These are phyloP conservation scores for Daldinia loculata DNA, from an alignment of 495 filamentous ascomycete genomes.

Conservation along the genomic window DNA sequence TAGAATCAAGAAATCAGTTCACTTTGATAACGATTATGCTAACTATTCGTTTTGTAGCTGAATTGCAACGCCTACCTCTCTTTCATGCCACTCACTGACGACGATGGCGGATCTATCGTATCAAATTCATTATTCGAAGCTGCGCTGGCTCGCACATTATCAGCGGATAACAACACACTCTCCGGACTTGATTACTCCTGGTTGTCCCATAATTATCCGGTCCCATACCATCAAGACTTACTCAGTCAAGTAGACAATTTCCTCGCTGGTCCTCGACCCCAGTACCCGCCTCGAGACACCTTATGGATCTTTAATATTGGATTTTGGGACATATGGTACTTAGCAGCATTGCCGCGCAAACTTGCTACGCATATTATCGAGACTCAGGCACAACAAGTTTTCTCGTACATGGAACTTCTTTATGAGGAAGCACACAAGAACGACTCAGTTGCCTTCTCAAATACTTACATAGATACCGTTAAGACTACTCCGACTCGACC, in stretches of 20 bases:
- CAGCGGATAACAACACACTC: conserved; percentile 33
- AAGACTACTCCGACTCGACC: conserved; percentile 1
- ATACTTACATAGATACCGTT: conserved; percentile 11
- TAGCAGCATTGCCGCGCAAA: conserved; percentile 51
- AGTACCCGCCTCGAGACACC: conserved; percentile 46
- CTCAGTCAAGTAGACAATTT: conserved; percentile 53
- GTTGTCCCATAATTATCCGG: conserved; percentile 46
- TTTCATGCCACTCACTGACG: conserved; percentile 42
- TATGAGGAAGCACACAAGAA: conserved; percentile 49
- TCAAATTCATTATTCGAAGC: conserved; percentile 48
- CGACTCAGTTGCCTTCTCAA: conserved; percentile 42
- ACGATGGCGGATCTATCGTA: conserved; percentile 31
- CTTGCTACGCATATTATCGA: conserved; percentile 45
- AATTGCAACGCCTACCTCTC: conserved; percentile 47
- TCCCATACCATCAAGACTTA: conserved; percentile 49
- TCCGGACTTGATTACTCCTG: conserved; percentile 49
- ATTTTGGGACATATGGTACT: conserved; percentile 59
- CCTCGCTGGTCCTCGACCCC: conserved; percentile 42
- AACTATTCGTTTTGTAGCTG: conserved; percentile 40
- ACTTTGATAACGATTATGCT: conserved; percentile 1
- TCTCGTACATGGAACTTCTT: conserved; percentile 53
- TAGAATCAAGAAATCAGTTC: neutral
- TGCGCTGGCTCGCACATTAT: conserved; percentile 35
- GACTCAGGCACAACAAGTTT: conserved; percentile 44
- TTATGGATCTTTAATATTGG: conserved; percentile 58